Percentiles rank a stretch among this genome's conserved stretches.
Conservation (phyloP, 2,329 filamentous ascomycete species). For the Microthyrium microscopicum region DNA sequence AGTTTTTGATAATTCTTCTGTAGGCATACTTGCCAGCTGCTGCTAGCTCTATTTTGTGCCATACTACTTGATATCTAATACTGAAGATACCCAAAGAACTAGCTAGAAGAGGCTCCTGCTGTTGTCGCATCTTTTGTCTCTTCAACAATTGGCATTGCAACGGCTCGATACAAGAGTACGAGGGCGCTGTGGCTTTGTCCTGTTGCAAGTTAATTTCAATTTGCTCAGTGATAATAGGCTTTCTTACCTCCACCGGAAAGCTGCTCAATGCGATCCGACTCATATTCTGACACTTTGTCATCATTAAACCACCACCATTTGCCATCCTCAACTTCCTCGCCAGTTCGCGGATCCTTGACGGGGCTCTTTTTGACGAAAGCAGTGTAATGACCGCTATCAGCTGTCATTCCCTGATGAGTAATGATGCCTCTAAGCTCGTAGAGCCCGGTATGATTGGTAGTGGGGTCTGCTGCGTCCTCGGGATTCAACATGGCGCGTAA, state of each 20-base stretch:
- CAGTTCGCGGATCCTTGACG: slow-evolving; percentile 53
- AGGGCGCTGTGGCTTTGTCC: slow-evolving; percentile 67
- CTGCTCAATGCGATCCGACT: slow-evolving; percentile 76
- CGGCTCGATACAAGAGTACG: slow-evolving; percentile 62
- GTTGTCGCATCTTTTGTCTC: slow-evolving; percentile 21
- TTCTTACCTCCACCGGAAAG: slow-evolving; percentile 67
- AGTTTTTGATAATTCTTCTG: too few species aligned
- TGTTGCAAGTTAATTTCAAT: slow-evolving; percentile 16
- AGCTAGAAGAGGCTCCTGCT: slow-evolving; percentile 4
- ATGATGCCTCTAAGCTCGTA: slow-evolving; percentile 91
- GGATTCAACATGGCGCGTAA: slow-evolving; percentile 62
- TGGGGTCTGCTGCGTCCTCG: slow-evolving; percentile 57
- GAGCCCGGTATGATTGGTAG: slow-evolving; percentile 81
- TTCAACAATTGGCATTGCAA: slow-evolving; percentile 46
- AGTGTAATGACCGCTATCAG: slow-evolving; percentile 96
- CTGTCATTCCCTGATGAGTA: slow-evolving; percentile 90
- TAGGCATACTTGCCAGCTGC: too few species aligned
- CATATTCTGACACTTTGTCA: slow-evolving; percentile 87
- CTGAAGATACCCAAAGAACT: too few species aligned
- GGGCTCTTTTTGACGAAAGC: slow-evolving; percentile 90
- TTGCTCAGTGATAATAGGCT: slow-evolving; percentile 9
- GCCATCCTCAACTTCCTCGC: slow-evolving; percentile 63
- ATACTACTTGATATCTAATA: too few species aligned
- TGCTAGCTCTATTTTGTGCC: too few species aligned
- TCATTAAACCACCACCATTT: slow-evolving; percentile 99